These are phyloP conservation scores for Casuarina cunninghamiana DNA, from an alignment of 306 rosid species.

Conservation along the genomic window DNA sequence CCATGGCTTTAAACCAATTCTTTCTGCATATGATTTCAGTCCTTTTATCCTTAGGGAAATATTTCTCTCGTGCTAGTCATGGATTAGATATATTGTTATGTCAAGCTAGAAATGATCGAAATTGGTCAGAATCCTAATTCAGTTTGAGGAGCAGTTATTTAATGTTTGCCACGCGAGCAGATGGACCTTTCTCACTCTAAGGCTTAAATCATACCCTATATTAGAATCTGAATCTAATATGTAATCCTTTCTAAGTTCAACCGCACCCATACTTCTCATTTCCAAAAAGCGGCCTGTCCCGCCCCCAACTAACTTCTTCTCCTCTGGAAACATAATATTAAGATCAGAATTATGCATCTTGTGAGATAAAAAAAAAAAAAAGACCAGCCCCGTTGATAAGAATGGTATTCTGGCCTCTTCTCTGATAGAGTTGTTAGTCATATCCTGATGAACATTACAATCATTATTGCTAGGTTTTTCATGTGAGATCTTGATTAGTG, in stretches of 20 bases:
- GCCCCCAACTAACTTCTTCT: not conserved
- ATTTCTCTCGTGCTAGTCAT: too few species aligned
- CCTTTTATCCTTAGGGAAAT: not conserved
- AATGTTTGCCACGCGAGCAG: not conserved
- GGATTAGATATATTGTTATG: too few species aligned
- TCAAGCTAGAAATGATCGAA: not conserved
- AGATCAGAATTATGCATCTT: not conserved
- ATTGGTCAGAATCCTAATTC: not conserved
- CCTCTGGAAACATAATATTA: not conserved
- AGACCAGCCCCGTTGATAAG: not conserved
- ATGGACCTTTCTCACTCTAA: not conserved
- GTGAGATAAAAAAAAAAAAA: not conserved
- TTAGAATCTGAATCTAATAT: not conserved
- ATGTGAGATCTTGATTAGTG: conserved; percentile 7
- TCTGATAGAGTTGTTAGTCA: not conserved
- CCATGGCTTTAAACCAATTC: not conserved
- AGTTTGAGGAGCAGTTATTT: not conserved
- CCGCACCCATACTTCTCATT: too few species aligned
- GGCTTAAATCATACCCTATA: not conserved
- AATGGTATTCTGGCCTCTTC: not conserved
- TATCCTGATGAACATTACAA: not conserved
- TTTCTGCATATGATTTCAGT: not conserved
- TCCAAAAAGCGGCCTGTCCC: too few species aligned
- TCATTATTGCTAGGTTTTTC: conserved; percentile 5
- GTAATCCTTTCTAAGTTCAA: not conserved